These are phyloP conservation scores for Hypoxylon sp. DNA, from an alignment of 2,329 filamentous ascomycete genomes.

Conservation along the genomic window DNA sequence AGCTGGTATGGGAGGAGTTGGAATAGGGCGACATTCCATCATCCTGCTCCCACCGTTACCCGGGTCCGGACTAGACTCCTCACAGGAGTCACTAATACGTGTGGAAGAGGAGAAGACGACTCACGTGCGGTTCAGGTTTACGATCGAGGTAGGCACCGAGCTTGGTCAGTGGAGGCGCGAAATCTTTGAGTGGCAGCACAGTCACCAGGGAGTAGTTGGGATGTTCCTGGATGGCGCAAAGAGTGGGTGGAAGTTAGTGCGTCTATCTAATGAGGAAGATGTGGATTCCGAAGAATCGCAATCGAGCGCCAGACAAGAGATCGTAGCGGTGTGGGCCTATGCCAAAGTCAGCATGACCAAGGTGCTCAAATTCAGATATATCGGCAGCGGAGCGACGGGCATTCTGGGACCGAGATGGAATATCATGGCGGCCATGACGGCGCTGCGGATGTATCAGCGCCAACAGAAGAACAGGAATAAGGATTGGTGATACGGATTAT, in stretches of 20 bases:
- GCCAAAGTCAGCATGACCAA: conserved; percentile 54
- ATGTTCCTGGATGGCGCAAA: conserved; percentile 21
- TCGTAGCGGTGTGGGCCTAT: conserved; percentile 60
- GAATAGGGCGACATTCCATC: conserved; percentile 22
- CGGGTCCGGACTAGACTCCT: conserved; percentile 21
- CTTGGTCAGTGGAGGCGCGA: conserved; percentile 19
- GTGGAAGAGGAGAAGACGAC: not conserved
- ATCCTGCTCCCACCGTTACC: conserved; percentile 35
- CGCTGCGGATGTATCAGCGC: conserved; percentile 53
- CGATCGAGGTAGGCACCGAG: conserved; percentile 25
- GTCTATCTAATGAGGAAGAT: conserved; percentile 10
- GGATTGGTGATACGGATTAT: conserved; percentile 14
- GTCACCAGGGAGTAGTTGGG: conserved; percentile 4
- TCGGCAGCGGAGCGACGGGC: conserved; percentile 58
- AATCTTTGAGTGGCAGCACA: conserved; percentile 35
- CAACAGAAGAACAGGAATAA: conserved; percentile 32
- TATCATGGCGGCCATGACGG: conserved; percentile 61
- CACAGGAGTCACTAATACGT: conserved; percentile 25
- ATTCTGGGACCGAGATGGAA: conserved; percentile 60
- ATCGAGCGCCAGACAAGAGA: conserved; percentile 56
- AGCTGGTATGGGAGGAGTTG: conserved; percentile 19
- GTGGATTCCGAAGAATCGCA: conserved; percentile 5
- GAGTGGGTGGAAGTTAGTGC: conserved; percentile 33
- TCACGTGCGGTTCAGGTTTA: conserved; percentile 25
- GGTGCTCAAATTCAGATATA: conserved; percentile 58